Base-by-base conservation (phyloP, 768 basidiomycete species). In the Sporobolomyces roseus region DNA sequence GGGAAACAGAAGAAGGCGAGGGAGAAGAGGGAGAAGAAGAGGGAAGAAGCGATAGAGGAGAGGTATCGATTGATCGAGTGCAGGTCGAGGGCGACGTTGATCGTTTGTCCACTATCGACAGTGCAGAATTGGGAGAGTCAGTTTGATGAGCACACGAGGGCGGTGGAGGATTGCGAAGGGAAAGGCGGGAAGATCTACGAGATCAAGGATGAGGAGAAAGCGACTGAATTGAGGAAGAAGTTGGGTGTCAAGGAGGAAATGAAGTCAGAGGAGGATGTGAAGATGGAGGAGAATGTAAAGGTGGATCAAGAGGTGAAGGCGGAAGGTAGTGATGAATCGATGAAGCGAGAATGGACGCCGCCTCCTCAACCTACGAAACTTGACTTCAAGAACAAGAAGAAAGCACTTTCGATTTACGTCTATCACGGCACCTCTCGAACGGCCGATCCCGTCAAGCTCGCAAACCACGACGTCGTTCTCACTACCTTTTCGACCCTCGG, bases 91-190 rank as follows among this genome's bases (percentile, higher is more conserved):
- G 96, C 89, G 25, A 97, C 96, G 9, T 81, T 99, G n/a, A 91
- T 99, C 75, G 84, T 99, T 33, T 98, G 96, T 75, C 96, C 96
- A 10, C 83, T 99, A 43, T 93, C 91, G 16, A 99, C 96, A 8
- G 92, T 99, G 3, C 86, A 90, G 54, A 98, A 98, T 76, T 99
- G 96, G 96, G 96, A 99, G 80, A 91, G 94, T 64, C 96, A 99
- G 79, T 91, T 99, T 76, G 85, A 88, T 65, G 96, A 99, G 77
- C 96, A 99, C 46, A 65, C 68, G 58, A 41, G 36, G 25, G 61
- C 51, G 25, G 55, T 63, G 43, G 61, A 66, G 43, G 61, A 43
- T 10, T 50, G 52, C 10, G 52, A 58, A 32, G 65, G n/a, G n/a
- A n/a, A 61, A 23, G 59, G 54, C 23, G 53, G 65, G 59, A 68